A percentile compares a stretch with the other conserved stretches of the same genome.
These are phyloP conservation scores for Brassica incana DNA, from an alignment of 345 rosid species.

Conservation along the genomic window DNA sequence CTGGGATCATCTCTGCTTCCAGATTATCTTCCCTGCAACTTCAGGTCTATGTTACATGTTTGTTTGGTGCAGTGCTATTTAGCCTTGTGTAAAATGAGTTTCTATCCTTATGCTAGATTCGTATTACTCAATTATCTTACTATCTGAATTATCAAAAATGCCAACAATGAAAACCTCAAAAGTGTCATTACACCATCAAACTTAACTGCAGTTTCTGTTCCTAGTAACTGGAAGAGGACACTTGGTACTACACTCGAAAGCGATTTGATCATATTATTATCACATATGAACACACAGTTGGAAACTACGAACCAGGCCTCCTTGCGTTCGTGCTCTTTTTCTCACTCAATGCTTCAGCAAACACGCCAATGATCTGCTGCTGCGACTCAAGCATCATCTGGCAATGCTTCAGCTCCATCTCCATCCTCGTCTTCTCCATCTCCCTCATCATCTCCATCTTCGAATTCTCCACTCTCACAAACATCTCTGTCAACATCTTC, in stretches of 20 bases:
- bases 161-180: background rate
- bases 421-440: conserved; percentile 69
- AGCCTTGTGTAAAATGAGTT: background rate
- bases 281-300: background rate
- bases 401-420: conserved; percentile 63
- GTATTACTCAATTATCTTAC: background rate
- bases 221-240: conserved; percentile 24
- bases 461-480: conserved; percentile 63
- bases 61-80: background rate
- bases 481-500: conserved; percentile 51
- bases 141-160: conserved; percentile 7
- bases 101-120: background rate
- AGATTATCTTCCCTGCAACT: background rate
- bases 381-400: conserved; percentile 73
- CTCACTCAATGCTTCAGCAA: conserved; percentile 47
- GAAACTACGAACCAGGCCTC: conserved; percentile 27
- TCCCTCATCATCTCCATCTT: conserved; percentile 77
- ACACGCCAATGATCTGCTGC: conserved; percentile 51
- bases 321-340: conserved; percentile 47
- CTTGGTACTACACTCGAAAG: conserved; percentile 23
- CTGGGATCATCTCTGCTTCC: background rate
- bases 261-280: conserved; percentile 5
- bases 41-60: background rate
- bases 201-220: conserved; percentile 15
- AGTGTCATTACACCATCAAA: conserved; percentile 17